These are phyloP conservation scores for Aureobasidium leucospermi DNA, from an alignment of 2,329 filamentous ascomycete species.

Conservation along the genomic window DNA sequence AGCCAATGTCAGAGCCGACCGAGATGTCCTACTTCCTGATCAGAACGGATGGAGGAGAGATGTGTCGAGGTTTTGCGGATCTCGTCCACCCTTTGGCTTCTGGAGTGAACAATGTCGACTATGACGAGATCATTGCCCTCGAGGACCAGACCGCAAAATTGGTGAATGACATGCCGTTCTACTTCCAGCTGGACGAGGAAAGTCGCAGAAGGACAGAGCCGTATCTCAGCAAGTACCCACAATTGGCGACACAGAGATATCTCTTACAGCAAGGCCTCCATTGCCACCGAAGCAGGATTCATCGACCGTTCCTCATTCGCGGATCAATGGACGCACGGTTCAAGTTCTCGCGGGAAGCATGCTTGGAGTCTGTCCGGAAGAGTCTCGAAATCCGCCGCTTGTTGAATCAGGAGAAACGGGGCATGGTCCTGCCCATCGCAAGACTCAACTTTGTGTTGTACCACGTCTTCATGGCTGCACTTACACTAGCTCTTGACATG, in stretches of 20 bases:
- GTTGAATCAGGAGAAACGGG: neutral
- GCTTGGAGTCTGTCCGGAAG: slow-evolving; percentile 20
- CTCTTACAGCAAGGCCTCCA: slow-evolving; percentile 20
- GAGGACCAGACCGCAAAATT: slow-evolving; percentile 19
- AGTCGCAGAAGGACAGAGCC: neutral
- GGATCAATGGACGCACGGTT: slow-evolving; percentile 17
- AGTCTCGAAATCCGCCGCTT: slow-evolving; percentile 15
- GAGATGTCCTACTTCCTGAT: slow-evolving; percentile 39
- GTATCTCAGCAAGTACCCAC: neutral
- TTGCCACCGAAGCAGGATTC: slow-evolving; percentile 22
- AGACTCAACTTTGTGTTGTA: slow-evolving; percentile 15
- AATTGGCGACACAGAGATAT: slow-evolving; percentile 10
- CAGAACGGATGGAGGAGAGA: slow-evolving; percentile 34
- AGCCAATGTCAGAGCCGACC: slow-evolving; percentile 32
- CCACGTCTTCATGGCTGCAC: slow-evolving; percentile 22
- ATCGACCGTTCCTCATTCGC: slow-evolving; percentile 24
- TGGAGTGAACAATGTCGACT: slow-evolving; percentile 15
- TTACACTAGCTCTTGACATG: slow-evolving; percentile 24
- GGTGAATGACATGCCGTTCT: slow-evolving; percentile 17
- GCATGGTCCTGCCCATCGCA: neutral
- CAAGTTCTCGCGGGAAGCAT: slow-evolving; percentile 18
- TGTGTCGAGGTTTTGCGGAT: slow-evolving; percentile 37
- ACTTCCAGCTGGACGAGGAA: slow-evolving; percentile 13
- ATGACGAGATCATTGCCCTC: slow-evolving; percentile 17
- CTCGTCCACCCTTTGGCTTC: neutral